Conservation (phyloP, 805 yeast species). For the Myxozyma monticola region DNA sequence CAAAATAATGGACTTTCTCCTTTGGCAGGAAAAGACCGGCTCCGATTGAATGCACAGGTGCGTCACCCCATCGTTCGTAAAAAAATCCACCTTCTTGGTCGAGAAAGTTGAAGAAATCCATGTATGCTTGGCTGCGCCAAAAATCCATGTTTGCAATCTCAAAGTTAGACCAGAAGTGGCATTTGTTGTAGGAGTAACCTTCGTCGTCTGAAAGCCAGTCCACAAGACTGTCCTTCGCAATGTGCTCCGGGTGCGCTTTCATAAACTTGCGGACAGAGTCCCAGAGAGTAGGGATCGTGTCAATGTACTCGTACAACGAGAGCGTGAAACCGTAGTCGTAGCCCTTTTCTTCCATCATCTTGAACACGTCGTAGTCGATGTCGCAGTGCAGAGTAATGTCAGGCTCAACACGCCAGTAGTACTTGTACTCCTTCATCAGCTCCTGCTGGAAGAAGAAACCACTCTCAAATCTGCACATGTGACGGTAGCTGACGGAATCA, state of each 20-base stretch:
- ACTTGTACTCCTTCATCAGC: conserved; percentile 65
- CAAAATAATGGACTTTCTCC: conserved; percentile 58
- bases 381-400: conserved; percentile 73
- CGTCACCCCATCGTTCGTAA: conserved; percentile 80
- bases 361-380: conserved; percentile 74
- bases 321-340: conserved; percentile 77
- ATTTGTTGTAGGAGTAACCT: conserved; percentile 66
- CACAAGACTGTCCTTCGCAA: conserved; percentile 63
- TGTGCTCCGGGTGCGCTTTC: conserved; percentile 55
- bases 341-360: conserved; percentile 73
- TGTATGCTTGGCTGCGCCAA: conserved; percentile 58
- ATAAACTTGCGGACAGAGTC: conserved; percentile 65
- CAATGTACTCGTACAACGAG: conserved; percentile 65
- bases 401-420: conserved; percentile 95
- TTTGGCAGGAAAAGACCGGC: conserved; percentile 55
- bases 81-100: conserved; percentile 67
- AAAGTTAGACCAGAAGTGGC: conserved; percentile 83
- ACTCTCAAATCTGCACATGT: conserved; percentile 86
- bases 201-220: conserved; percentile 69
- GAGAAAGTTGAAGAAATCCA: conserved; percentile 53
- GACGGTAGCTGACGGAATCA: conserved; percentile 71
- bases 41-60: conserved; percentile 70
- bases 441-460: conserved; percentile 81
- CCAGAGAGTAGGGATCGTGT: conserved; percentile 80
- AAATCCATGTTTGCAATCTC: conserved; percentile 62